These are phyloP conservation scores for Triticum dicoccoides DNA, from an alignment of 176 grass and related monocot species.

Conservation along the genomic window DNA sequence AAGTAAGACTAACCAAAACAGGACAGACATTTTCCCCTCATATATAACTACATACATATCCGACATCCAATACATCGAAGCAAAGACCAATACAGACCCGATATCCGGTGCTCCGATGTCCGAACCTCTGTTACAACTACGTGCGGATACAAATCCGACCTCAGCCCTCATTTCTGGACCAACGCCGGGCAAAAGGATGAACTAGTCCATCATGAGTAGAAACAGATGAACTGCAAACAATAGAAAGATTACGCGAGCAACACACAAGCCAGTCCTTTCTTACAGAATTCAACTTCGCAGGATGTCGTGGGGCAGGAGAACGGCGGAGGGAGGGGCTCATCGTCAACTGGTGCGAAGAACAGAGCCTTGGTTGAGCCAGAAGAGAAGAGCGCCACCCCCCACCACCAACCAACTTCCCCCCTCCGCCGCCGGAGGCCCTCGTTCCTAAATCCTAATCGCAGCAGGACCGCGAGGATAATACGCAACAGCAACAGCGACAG, in stretches of 20 bases:
- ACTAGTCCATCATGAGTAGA: neutral
- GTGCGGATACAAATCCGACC: neutral
- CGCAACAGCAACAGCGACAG: neutral
- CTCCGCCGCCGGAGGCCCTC: neutral
- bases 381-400: neutral
- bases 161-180: neutral
- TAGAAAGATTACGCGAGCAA: neutral
- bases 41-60: neutral
- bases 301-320: neutral
- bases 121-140: neutral
- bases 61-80: neutral
- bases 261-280: neutral
- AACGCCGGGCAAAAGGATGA: neutral
- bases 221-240: neutral
- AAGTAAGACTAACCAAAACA: neutral
- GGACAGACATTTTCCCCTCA: neutral
- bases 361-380: neutral
- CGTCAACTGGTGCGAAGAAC: neutral
- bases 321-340: neutral
- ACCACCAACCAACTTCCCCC: neutral
- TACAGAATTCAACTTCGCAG: neutral
- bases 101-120: neutral
- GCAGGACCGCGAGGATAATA: slow-evolving; percentile 29
- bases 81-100: neutral
- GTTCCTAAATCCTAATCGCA: neutral